Conservation (phyloP, 1,139 yeast species). For the Saccharomyces hybrid region DNA sequence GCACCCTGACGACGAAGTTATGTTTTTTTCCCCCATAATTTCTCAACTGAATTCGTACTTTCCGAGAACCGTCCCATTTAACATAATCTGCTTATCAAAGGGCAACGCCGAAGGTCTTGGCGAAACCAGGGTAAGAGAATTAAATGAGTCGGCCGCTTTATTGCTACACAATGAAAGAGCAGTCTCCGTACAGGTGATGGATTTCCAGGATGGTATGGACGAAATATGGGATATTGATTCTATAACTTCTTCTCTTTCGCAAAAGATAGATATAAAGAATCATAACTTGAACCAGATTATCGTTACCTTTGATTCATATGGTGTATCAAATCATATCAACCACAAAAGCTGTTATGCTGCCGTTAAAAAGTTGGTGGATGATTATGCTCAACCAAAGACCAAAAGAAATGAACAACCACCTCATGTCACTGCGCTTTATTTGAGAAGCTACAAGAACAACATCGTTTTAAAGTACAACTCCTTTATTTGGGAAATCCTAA, state of each 20-base stretch:
- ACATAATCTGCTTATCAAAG: conserved; percentile 62
- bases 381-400: background rate
- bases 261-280: conserved; percentile 9
- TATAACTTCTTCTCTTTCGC: conserved; percentile 7
- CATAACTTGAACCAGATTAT: conserved; percentile 37
- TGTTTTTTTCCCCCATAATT: conserved; percentile 84
- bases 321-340: conserved; percentile 82
- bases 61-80: conserved; percentile 30
- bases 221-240: conserved; percentile 49
- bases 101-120: conserved; percentile 81
- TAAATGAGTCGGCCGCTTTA: conserved; percentile 47
- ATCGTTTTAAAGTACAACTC: conserved; percentile 10
- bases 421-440: conserved; percentile 1
- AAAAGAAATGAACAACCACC: conserved; percentile 4
- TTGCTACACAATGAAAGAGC: conserved; percentile 47
- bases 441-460: conserved; percentile 9
- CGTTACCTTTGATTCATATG: conserved; percentile 73
- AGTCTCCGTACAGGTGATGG: conserved; percentile 34
- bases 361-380: conserved; percentile 35
- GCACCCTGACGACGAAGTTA: conserved; percentile 98
- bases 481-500: conserved; percentile 7
- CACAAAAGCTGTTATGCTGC: conserved; percentile 66
- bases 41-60: conserved; percentile 15
- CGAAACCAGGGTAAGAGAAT: conserved; percentile 48
- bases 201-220: conserved; percentile 66